phyloP scores from a whole-genome alignment of 257 asterid species.

The Leonotis leonurus region DNA sequence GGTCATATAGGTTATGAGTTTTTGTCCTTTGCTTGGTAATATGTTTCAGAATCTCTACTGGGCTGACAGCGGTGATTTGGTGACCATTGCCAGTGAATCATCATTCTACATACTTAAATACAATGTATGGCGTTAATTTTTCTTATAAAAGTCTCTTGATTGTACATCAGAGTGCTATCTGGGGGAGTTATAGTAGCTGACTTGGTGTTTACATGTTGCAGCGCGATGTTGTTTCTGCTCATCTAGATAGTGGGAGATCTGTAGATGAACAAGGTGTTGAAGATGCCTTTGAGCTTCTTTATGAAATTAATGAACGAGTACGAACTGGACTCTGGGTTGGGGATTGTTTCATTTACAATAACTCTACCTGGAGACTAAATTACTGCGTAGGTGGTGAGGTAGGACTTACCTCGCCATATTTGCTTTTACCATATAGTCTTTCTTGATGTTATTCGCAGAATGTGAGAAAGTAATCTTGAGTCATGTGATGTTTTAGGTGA shows the following conservation, averaged over 20 bases:
- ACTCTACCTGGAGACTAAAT: slow-evolving; percentile 94
- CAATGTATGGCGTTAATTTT: slow-evolving; percentile 40
- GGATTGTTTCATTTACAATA: slow-evolving; percentile 93
- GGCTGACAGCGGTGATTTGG: slow-evolving; percentile 96
- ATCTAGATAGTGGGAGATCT: slow-evolving; percentile 84
- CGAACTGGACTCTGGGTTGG: slow-evolving; percentile 99
- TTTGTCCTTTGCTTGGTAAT: slow-evolving; percentile 18
- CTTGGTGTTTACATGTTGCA: slow-evolving; percentile 33
- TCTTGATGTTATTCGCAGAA: slow-evolving; percentile 8
- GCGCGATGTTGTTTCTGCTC: slow-evolving; percentile 95
- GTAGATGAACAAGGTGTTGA: slow-evolving; percentile 94
- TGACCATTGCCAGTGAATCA: slow-evolving; percentile 76
- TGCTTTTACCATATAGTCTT: neutral
- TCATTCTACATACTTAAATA: slow-evolving; percentile 81
- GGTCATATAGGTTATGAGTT: slow-evolving; percentile 2
- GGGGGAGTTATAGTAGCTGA: slow-evolving; percentile 32
- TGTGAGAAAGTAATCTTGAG: slow-evolving; percentile 2
- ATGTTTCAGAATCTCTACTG: slow-evolving; percentile 80
- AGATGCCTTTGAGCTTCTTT: slow-evolving; percentile 96
- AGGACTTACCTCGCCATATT: slow-evolving; percentile 17
- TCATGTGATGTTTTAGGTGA: slow-evolving; percentile 49
- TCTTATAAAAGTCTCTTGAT: neutral
- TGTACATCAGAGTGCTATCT: neutral
- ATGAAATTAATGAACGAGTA: slow-evolving; percentile 94
- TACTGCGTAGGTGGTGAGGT: slow-evolving; percentile 99